phyloP scores from a whole-genome alignment of 176 grass and related monocot genomes.

The Saccharum officinarum region DNA sequence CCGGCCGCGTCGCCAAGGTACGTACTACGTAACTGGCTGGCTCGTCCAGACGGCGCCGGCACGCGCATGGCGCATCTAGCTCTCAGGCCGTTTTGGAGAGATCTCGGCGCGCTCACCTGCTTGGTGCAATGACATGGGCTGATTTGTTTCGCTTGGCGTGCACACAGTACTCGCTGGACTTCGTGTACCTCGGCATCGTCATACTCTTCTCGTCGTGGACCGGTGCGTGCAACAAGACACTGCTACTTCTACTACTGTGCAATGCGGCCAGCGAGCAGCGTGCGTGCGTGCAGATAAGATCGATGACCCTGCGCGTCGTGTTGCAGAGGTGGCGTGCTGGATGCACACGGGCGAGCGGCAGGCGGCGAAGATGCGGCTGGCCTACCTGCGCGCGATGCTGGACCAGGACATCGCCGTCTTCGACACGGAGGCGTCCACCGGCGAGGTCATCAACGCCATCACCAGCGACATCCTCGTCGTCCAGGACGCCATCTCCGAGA shows the following conservation, averaged over 20 bases:
- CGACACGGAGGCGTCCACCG: constrained; percentile 94
- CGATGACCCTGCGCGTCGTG: not conserved
- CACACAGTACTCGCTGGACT: constrained; percentile 91
- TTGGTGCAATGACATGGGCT: no score
- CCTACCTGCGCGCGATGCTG: constrained; percentile 83
- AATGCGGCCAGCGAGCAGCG: not conserved
- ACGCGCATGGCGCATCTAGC: no score
- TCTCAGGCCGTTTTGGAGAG: not conserved
- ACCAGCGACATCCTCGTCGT: constrained; percentile 93
- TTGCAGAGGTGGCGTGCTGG: constrained; percentile 94
- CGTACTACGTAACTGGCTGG: not conserved
- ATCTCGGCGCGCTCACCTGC: not conserved
- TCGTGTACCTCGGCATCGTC: constrained; percentile 82
- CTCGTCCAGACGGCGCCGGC: not conserved
- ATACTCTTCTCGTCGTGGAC: constrained; percentile 99
- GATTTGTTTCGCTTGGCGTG: not conserved
- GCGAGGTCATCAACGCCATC: constrained; percentile 96
- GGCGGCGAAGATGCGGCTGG: constrained; percentile 95
- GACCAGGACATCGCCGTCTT: constrained; percentile 94
- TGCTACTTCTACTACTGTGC: not conserved
- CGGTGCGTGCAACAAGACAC: constrained; percentile 22
- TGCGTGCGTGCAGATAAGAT: not conserved
- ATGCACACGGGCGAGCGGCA: constrained; percentile 99
- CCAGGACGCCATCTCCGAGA: constrained; percentile 98
- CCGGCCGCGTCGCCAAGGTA: constrained; percentile 79